These are phyloP conservation scores for Austroboletus eburneus DNA, from an alignment of 768 basidiomycete genomes.

Conservation along the genomic window DNA sequence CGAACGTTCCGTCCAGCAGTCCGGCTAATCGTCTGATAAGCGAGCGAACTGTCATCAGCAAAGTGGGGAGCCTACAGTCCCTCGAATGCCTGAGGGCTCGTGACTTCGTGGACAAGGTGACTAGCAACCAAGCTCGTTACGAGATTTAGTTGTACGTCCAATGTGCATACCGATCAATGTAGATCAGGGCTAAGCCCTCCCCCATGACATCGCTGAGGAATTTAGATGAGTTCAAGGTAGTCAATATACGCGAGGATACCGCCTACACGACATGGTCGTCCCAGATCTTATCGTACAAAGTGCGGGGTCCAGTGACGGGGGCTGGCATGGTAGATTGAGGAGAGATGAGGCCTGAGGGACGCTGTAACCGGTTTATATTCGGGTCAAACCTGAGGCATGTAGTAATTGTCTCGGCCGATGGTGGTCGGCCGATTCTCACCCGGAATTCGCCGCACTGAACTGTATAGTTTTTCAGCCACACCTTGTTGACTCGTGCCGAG, in stretches of 20 bases:
- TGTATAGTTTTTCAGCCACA: conserved; percentile 36
- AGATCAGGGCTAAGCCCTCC: conserved; percentile 75
- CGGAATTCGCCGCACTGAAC: conserved; percentile 18
- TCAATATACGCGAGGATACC: conserved; percentile 6
- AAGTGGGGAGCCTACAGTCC: conserved; percentile 55
- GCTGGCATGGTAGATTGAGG: conserved; percentile 44
- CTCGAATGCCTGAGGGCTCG: conserved; percentile 91
- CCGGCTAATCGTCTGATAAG: conserved; percentile 40
- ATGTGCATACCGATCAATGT: conserved; percentile 65
- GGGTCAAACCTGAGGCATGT: too few relatives aligned
- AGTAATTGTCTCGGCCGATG: too few relatives aligned
- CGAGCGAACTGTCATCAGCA: conserved; percentile 1
- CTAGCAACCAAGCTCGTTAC: conserved; percentile 21
- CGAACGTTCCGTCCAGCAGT: conserved; percentile 75
- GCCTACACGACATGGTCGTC: conserved; percentile 92
- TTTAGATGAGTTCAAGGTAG: conserved; percentile 6
- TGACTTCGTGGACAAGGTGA: conserved; percentile 83
- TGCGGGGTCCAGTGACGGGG: conserved; percentile 63
- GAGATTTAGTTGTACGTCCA: not conserved
- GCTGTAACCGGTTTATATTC: too few relatives aligned
- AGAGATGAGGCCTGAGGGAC: too few relatives aligned
- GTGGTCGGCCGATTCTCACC: too few relatives aligned
- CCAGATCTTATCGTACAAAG: conserved; percentile 97
- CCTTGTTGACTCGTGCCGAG: not conserved
- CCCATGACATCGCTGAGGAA: conserved; percentile 61